Conservation (phyloP, 2,329 filamentous ascomycete genomes). For the Decorospora gaudefroyi region DNA sequence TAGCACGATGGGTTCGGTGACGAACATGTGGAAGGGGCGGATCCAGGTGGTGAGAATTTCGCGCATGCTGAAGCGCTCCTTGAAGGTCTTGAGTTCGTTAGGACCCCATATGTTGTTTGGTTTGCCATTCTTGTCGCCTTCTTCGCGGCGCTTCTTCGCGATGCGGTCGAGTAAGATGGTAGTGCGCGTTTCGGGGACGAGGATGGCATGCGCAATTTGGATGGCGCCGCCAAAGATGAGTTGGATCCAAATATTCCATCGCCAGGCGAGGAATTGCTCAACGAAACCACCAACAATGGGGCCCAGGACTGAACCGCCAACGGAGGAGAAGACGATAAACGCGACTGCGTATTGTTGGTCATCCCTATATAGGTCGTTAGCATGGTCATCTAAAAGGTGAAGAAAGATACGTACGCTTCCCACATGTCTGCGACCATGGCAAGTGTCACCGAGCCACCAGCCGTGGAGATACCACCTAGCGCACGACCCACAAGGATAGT, state of each 20-base stretch:
- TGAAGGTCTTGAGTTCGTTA: constrained; percentile 63
- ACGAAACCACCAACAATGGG: constrained; percentile 80
- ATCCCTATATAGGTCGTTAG: constrained; percentile 26
- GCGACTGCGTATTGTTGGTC: constrained; percentile 71
- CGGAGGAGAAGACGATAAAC: constrained; percentile 73
- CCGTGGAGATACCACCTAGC: constrained; percentile 55
- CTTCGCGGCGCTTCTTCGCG: constrained; percentile 72
- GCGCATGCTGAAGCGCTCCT: constrained; percentile 45
- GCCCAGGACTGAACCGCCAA: constrained; percentile 75
- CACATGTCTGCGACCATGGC: constrained; percentile 67
- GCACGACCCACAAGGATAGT: constrained; percentile 67
- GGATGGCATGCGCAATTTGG: constrained; percentile 68
- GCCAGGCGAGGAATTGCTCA: constrained; percentile 70
- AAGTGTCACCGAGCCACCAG: constrained; percentile 67
- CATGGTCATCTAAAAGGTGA: not conserved
- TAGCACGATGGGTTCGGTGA: constrained; percentile 75
- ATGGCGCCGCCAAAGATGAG: constrained; percentile 76
- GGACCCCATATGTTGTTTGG: constrained; percentile 71
- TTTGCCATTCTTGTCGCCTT: constrained; percentile 63
- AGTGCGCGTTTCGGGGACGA: constrained; percentile 77
- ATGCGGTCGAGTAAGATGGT: constrained; percentile 79
- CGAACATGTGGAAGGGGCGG: constrained; percentile 71
- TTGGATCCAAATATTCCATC: constrained; percentile 84
- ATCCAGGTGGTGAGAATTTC: constrained; percentile 58
- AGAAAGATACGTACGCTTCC: constrained; percentile 44